Evolutionary conservation across 2,329 filamentous ascomycete species (phyloP), one percentile per base, ranked within the genome.

Genomic region (Coniochaeta ligniaria): DNA sequence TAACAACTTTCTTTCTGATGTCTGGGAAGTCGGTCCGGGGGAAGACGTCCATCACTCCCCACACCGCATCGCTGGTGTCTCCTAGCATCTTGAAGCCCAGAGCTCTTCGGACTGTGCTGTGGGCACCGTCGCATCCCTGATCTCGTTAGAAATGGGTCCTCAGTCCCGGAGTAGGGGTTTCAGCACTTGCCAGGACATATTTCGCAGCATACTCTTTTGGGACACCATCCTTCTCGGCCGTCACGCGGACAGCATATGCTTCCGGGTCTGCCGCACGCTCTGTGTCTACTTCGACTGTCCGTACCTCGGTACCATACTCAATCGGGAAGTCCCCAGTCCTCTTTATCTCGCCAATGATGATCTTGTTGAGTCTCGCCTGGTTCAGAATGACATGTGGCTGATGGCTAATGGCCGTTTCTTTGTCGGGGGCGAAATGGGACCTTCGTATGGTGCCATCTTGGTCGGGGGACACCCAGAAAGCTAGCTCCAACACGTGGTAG

Each of bases 21-120:
- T 89, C 85, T 0, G 85, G 84, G 61, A 87, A 87, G 62, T 81
- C 73, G 1, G 84, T 87, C 35, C 74, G 76, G 1, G 80, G 78
- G 28, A 81, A 80, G 14, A 84, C 68, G 64, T 86, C 83, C 67
- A 85, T 80, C 2, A 84, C 81, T 0, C 81, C 81, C 81, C 78
- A 85, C 60, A 86, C 76, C 0, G 80, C 76, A 66, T 86, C 82
- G 38, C 73, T 80, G 59, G 76, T 81, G 66, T 86, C 83, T 35
- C 83, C 85, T 0, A 86, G 61, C 85, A 88, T 88, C 28, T 76
- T 77, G 57, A 80, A 80, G 1, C 80, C 79, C 3, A 84, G 74
- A 0, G 77, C 77, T 59, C 75, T 77, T 16, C 83, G 76, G 5
- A 84, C 74, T 3, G 71, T 72, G 35, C 80, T 83, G 65, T 84